A percentile compares a stretch with the other conserved stretches of the same genome.
These are phyloP conservation scores for Marvania coccoides DNA, from an alignment of 139 green algal species.

Conservation along the genomic window DNA sequence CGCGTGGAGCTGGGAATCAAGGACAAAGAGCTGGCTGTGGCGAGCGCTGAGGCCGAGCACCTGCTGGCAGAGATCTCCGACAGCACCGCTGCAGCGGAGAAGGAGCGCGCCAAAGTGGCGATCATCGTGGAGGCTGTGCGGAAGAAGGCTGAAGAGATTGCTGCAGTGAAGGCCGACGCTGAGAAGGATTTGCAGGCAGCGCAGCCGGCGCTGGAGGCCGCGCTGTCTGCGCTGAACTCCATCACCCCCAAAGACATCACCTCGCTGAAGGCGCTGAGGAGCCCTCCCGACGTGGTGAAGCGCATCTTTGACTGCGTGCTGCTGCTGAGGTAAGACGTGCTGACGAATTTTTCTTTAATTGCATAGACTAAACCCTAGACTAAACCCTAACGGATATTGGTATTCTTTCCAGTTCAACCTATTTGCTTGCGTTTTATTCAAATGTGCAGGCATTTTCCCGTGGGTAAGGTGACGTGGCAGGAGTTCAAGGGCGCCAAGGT, in stretches of 20 bases:
- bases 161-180: constrained; percentile 70
- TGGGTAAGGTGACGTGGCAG: constrained; percentile 66
- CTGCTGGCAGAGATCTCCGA: constrained; percentile 87
- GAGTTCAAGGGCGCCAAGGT: constrained; percentile 78
- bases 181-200: constrained; percentile 82
- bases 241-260: constrained; percentile 88
- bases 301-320: constrained; percentile 94
- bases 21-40: constrained; percentile 74
- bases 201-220: constrained; percentile 86
- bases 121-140: constrained; percentile 78
- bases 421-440: too few relatives aligned
- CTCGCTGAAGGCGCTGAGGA: constrained; percentile 87
- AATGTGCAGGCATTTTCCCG: constrained; percentile 20
- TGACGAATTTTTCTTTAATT: too few relatives aligned
- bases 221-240: constrained; percentile 78
- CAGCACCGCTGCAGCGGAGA: constrained; percentile 82
- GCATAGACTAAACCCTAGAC: too few relatives aligned
- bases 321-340: constrained; percentile 46
- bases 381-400: too few relatives aligned
- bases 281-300: constrained; percentile 92
- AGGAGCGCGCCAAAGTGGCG: constrained; percentile 66
- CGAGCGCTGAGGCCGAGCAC: constrained; percentile 69
- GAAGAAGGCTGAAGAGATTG: constrained; percentile 62
- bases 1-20: constrained; percentile 86
- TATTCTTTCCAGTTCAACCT: too few relatives aligned